Evolutionary conservation across 1,284 basidiomycete species (phyloP).

Genomic region (Tranzscheliella williamsii): DNA sequence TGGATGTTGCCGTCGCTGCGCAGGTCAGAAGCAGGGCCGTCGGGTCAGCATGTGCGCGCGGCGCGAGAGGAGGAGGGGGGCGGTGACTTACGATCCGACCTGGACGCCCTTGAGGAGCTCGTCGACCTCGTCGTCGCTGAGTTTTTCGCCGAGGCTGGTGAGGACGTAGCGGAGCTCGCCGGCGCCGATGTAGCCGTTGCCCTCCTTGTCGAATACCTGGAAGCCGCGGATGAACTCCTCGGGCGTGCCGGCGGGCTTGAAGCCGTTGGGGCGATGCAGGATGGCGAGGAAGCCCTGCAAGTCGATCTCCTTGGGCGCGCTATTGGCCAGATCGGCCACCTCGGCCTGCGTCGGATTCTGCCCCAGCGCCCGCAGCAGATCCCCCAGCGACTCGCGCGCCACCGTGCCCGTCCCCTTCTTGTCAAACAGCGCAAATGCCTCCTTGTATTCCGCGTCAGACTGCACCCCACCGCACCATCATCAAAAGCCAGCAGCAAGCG

Average conservation of each 20-base stretch:
- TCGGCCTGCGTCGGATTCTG: conserved; percentile 98
- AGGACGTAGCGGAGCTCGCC: conserved; percentile 90
- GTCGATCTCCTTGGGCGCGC: conserved; percentile 75
- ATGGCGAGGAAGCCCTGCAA: conserved; percentile 76
- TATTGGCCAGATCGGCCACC: conserved; percentile 77
- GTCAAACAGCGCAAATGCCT: conserved; percentile 96
- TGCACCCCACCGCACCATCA: too few species aligned
- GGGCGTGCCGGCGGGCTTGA: conserved; percentile 73
- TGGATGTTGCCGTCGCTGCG: conserved; percentile 91
- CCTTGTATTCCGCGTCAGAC: conserved; percentile 67
- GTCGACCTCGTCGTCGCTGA: conserved; percentile 96
- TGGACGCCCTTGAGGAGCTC: conserved; percentile 94
- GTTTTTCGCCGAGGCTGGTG: conserved; percentile 94
- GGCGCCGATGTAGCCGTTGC: conserved; percentile 92
- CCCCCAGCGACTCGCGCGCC: conserved; percentile 85
- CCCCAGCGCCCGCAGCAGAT: conserved; percentile 88
- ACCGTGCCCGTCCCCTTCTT: conserved; percentile 91
- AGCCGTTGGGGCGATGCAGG: conserved; percentile 90
- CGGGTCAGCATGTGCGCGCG: not conserved
- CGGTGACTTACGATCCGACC: conserved; percentile 73
- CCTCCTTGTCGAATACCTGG: conserved; percentile 98
- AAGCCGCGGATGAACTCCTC: conserved; percentile 99
- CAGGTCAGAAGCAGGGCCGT: not conserved
- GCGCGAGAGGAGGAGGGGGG: not conserved
- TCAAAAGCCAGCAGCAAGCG: too few species aligned